Percentiles rank a stretch among this genome's conserved stretches.
Conservation (phyloP, 768 basidiomycete species). For the Daedalea quercina region DNA sequence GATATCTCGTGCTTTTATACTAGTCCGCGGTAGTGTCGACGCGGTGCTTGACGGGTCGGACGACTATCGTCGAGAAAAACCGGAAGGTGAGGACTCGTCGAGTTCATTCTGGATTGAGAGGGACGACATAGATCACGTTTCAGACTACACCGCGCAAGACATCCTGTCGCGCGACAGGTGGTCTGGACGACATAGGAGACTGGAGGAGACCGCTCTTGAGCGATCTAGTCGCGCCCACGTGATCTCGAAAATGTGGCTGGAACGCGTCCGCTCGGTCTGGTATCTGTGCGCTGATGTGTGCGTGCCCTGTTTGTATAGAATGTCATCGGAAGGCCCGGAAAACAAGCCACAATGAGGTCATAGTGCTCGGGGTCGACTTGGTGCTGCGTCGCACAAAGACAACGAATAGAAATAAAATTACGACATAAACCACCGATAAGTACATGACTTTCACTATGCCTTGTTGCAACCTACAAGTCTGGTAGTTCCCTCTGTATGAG, state of each 20-base stretch:
- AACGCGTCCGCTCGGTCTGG: not conserved
- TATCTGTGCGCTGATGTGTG: not conserved
- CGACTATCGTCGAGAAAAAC: constrained; percentile 4
- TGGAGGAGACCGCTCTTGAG: constrained; percentile 2
- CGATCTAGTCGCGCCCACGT: constrained; percentile 15
- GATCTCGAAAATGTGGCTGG: not conserved
- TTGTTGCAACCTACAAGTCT: constrained; percentile 36
- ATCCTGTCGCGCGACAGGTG: not conserved
- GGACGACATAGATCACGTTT: not conserved
- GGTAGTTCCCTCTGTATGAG: constrained; percentile 80
- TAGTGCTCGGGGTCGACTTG: too few species aligned
- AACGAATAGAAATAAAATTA: constrained; percentile 7
- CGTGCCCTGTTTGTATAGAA: too few species aligned
- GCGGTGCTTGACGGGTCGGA: not conserved
- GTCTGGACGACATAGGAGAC: not conserved
- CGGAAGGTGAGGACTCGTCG: constrained; percentile 15
- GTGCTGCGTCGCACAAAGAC: not conserved
- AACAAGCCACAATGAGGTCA: too few species aligned
- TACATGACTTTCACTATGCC: not conserved
- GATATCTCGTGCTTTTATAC: constrained; percentile 11
- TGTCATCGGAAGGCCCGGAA: too few species aligned
- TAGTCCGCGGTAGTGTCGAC: not conserved
- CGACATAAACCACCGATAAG: not conserved
- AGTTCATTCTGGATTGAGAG: not conserved
- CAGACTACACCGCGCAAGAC: not conserved